phyloP scores from a whole-genome alignment of 2,329 filamentous ascomycete species.

The Parastagonospora nodorum region DNA sequence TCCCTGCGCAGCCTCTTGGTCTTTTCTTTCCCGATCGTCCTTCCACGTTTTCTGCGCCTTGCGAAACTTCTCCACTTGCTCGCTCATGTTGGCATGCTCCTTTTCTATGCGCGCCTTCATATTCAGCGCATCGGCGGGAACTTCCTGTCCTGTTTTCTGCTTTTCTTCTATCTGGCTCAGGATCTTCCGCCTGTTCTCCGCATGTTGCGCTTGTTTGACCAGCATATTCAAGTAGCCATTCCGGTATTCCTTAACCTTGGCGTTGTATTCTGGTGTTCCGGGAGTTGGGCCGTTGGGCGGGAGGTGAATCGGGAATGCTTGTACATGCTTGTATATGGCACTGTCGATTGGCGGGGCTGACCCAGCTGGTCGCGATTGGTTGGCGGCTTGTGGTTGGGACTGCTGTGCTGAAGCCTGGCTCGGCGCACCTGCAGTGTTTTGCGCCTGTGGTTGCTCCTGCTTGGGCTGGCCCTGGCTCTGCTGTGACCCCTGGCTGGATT shows the following conservation, averaged over 20 bases:
- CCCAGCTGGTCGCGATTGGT: conserved; percentile 14
- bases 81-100: conserved; percentile 35
- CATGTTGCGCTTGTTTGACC: conserved; percentile 36
- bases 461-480: conserved; percentile 34
- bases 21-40: conserved; percentile 38
- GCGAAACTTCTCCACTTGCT: conserved; percentile 43
- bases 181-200: conserved; percentile 31
- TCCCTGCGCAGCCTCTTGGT: conserved; percentile 37
- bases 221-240: conserved; percentile 43
- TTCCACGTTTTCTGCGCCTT: conserved; percentile 42
- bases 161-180: conserved; percentile 36
- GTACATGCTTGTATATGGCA: conserved; percentile 45
- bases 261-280: conserved; percentile 44
- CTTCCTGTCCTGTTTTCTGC: conserved; percentile 38
- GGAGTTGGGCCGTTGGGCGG: conserved; percentile 31
- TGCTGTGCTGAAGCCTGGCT: conserved; percentile 2
- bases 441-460: conserved; percentile 11
- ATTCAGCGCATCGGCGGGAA: conserved; percentile 34
- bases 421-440: not conserved
- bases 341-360: conserved; percentile 25
- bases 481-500: conserved; percentile 29
- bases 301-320: conserved; percentile 40
- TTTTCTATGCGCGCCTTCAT: conserved; percentile 37
- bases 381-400: conserved; percentile 8
- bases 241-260: conserved; percentile 43